Percentiles rank a stretch among this genome's conserved stretches.
Evolutionary conservation across 192 early-diverging fungal genomes (phyloP).

Genomic region (Haplosporangium gracile): DNA sequence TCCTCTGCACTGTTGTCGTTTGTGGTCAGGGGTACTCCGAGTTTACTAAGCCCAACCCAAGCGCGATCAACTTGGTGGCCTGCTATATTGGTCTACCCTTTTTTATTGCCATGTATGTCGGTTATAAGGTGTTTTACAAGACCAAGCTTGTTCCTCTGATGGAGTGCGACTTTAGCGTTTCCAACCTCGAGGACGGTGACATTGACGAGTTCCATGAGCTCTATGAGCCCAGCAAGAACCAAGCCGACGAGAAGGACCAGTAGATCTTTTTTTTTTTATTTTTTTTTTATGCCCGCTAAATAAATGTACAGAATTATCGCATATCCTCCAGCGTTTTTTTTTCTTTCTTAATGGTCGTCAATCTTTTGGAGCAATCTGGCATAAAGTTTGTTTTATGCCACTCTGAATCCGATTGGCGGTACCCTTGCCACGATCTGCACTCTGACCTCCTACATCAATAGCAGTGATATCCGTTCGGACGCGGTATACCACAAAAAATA

Average conservation of each 20-base stretch:
- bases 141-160: conserved; percentile 72
- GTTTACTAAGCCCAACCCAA: conserved; percentile 68
- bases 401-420: too few relatives aligned
- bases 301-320: too few relatives aligned
- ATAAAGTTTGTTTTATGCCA: too few relatives aligned
- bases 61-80: conserved; percentile 67
- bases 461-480: not conserved
- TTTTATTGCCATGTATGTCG: conserved; percentile 71
- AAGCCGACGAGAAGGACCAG: conserved; percentile 45
- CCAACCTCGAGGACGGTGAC: conserved; percentile 50
- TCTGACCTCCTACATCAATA: too few relatives aligned
- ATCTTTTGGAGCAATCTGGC: too few relatives aligned
- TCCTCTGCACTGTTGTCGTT: conserved; percentile 73
- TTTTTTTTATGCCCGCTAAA: too few relatives aligned
- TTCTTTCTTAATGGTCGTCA: too few relatives aligned
- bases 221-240: conserved; percentile 49
- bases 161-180: conserved; percentile 71
- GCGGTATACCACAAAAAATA: not conserved
- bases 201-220: conserved; percentile 54
- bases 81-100: conserved; percentile 74
- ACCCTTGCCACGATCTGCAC: too few relatives aligned
- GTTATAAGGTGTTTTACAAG: conserved; percentile 74
- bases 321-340: too few relatives aligned
- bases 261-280: not conserved
- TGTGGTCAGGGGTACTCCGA: conserved; percentile 74